Conservation (phyloP, 495 filamentous ascomycete genomes). For the Trichoderma erinaceum region DNA sequence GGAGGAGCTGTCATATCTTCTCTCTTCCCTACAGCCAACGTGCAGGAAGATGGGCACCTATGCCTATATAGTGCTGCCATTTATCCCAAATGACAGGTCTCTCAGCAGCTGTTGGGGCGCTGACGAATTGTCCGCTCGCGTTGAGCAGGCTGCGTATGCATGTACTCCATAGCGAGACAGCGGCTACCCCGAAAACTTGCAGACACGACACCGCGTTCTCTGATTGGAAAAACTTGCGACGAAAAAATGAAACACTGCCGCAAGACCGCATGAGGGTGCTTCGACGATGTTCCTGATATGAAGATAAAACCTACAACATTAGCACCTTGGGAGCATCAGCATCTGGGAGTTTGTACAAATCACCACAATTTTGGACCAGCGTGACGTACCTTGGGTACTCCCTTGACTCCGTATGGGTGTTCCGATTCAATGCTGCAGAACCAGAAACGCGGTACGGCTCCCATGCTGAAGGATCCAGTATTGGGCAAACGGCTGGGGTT, state of each 20-base stretch:
- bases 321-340: too few species aligned
- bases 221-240: not conserved
- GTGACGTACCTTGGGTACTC: too few species aligned
- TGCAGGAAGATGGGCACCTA: slow-evolving; percentile 6
- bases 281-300: not conserved
- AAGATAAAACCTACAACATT: not conserved
- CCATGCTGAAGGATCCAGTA: not conserved
- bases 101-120: not conserved
- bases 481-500: not conserved
- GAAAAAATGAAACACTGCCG: too few species aligned
- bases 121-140: slow-evolving; percentile 5
- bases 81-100: slow-evolving; percentile 5
- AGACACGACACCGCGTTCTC: not conserved
- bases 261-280: not conserved
- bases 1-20: not conserved
- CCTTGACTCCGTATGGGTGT: too few species aligned
- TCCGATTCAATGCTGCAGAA: too few species aligned
- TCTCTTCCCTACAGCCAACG: not conserved
- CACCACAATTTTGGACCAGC: too few species aligned
- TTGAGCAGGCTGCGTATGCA: not conserved
- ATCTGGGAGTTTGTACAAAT: too few species aligned
- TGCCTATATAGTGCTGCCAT: not conserved
- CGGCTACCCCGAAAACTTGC: not conserved
- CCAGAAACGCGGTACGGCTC: not conserved
- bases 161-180: not conserved